Base-by-base conservation (phyloP, 2,329 filamentous ascomycete genomes). In the Aspergillus ochraceus region DNA sequence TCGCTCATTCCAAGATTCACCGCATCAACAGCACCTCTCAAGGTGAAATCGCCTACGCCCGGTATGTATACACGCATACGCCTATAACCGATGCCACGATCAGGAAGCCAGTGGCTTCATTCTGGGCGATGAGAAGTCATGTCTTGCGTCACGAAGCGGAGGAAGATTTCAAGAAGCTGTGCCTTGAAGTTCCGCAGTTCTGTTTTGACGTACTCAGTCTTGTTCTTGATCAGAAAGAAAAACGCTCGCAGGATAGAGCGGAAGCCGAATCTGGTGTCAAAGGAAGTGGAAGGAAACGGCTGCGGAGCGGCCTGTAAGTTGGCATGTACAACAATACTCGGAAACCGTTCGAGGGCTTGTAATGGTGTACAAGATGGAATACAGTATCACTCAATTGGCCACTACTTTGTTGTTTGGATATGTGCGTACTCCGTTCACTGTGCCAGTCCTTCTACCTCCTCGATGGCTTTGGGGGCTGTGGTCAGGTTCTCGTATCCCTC, bases 1-100 rank as follows among this genome's bases (percentile, higher is more conserved):
- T 97, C 29, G 89, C 92, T 2, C 90, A 90, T 73, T 88, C 86
- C 73, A 97, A 97, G 82, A 97, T 97, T 70, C 92, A 97, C 81
- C 91, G 91, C 74, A 90, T 96, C 70, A 89, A 92, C 71, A 91
- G 89, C 49, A 96, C 90, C 0, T 91, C 92, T 39, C 89, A 89
- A 78, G 93, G 92, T 75, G 93, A 97, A 81, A 93, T 97, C 71
- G 87, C 88, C 26, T 97, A 97, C 76, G 93, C 93, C 9, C 87
- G 92, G 74, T 97, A 92, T 79, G 90, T 96, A 32, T 97, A 97
- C 80, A 86, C 86, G 61, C 86, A 91, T 77, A 95, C 90, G 11
- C 76, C 79, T 57, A 77, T 82, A 52, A 86, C 90, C 61, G 91
- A 96, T 76, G 80, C 77, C 12, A 86, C 85, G 2, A 91, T 96